Evolutionary conservation across 257 asterid species (phyloP).

Genomic region (Gentiana dahurica): DNA sequence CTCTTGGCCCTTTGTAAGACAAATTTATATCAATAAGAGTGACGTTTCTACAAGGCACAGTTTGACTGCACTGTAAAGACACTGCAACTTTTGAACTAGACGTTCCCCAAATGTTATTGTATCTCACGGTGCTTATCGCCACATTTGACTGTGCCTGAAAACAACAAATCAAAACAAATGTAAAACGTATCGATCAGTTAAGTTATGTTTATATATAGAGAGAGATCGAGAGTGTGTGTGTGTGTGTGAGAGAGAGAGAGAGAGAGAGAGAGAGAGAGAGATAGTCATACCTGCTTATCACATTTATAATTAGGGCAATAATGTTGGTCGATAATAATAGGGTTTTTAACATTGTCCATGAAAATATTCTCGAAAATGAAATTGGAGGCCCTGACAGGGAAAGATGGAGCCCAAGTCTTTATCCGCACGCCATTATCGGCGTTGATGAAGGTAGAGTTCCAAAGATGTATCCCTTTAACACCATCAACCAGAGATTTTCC

Average conservation of each 20-base stretch:
- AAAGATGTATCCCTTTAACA: constrained; percentile 26
- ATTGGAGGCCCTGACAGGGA: constrained; percentile 25
- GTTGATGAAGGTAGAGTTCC: constrained; percentile 30
- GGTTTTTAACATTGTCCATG: constrained; percentile 41
- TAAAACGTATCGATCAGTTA: too few species aligned
- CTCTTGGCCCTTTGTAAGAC: constrained; percentile 28
- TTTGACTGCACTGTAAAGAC: constrained; percentile 31
- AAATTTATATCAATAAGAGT: constrained; percentile 36
- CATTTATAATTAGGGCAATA: constrained; percentile 44
- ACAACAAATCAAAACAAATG: not conserved
- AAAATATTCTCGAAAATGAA: constrained; percentile 31
- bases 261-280: too few species aligned
- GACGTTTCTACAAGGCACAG: constrained; percentile 43
- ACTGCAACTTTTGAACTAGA: constrained; percentile 41
- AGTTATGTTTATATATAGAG: too few species aligned
- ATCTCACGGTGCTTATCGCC: constrained; percentile 43
- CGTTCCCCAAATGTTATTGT: constrained; percentile 45
- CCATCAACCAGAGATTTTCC: constrained; percentile 27
- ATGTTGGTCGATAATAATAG: constrained; percentile 56
- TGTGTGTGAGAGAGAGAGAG: too few species aligned
- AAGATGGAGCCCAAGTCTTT: constrained; percentile 57
- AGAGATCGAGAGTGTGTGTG: too few species aligned
- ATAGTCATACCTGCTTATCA: constrained; percentile 12
- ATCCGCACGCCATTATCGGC: constrained; percentile 57
- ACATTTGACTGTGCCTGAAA: constrained; percentile 27